phyloP scores from a whole-genome alignment of 352 stramenopile genomes.

The Globisporangium cylindrosporum region DNA sequence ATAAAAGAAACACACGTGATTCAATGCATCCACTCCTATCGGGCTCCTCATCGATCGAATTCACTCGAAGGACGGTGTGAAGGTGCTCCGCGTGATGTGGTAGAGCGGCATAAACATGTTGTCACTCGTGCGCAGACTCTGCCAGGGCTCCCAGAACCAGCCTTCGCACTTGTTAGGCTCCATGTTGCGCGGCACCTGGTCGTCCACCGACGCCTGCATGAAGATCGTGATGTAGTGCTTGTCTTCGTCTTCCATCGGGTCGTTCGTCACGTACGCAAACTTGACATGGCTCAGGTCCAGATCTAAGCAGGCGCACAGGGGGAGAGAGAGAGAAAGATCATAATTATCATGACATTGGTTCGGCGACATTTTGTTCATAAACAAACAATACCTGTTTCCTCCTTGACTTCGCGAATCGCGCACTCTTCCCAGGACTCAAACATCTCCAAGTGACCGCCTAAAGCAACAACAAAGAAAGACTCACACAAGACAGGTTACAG shows the following conservation, averaged over 20 bases:
- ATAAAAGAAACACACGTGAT: conserved; percentile 1
- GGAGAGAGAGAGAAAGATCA: neutral
- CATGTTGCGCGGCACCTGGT: conserved; percentile 65
- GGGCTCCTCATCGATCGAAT: neutral
- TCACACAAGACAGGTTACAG: neutral
- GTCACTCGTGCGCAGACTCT: conserved; percentile 42
- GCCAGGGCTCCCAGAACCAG: conserved; percentile 66
- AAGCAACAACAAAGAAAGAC: neutral
- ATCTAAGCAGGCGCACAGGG: conserved; percentile 25
- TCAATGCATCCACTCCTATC: neutral
- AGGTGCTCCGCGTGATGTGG: conserved; percentile 61
- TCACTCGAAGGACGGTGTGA: conserved; percentile 30
- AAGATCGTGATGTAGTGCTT: conserved; percentile 89
- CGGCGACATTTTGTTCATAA: no score
- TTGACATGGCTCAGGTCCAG: conserved; percentile 47
- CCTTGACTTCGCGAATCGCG: conserved; percentile 76
- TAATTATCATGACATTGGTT: no score
- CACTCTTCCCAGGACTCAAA: conserved; percentile 80
- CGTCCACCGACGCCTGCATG: conserved; percentile 62
- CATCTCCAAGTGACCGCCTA: conserved; percentile 78
- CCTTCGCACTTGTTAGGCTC: conserved; percentile 82
- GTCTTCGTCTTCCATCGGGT: conserved; percentile 74
- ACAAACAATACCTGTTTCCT: conserved; percentile 55
- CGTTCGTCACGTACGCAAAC: conserved; percentile 80
- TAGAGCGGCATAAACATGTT: conserved; percentile 76